These are phyloP conservation scores for Ascochyta koolunga DNA, from an alignment of 2,329 filamentous ascomycete species.

Conservation along the genomic window DNA sequence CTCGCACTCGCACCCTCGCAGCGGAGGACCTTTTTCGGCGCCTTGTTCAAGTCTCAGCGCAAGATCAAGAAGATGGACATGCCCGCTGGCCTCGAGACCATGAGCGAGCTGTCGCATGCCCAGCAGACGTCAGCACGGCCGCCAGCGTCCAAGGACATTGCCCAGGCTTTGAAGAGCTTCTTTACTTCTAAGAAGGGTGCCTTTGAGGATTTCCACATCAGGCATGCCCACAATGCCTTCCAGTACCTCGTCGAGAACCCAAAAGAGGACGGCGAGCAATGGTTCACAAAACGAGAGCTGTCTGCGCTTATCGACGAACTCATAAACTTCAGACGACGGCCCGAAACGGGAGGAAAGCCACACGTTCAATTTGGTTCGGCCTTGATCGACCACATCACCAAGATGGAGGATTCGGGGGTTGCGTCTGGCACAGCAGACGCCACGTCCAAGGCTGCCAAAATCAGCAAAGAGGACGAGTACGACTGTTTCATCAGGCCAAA, in stretches of 20 bases:
- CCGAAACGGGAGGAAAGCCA: conserved; percentile 46
- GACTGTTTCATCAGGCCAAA: conserved; percentile 15
- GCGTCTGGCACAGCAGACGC: not conserved
- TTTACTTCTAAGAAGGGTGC: conserved; percentile 31
- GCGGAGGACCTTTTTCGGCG: conserved; percentile 66
- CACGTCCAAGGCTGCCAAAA: not conserved
- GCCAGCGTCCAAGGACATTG: conserved; percentile 67
- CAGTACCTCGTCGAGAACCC: conserved; percentile 59
- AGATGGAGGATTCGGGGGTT: conserved; percentile 1
- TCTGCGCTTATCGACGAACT: conserved; percentile 19
- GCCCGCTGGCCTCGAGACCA: conserved; percentile 72
- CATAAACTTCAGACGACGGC: conserved; percentile 29
- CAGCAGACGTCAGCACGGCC: conserved; percentile 68
- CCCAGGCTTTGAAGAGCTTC: conserved; percentile 57
- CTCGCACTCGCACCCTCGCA: conserved; percentile 47
- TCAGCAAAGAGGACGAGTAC: conserved; percentile 4
- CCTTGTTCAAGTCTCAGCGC: conserved; percentile 69
- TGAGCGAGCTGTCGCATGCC: conserved; percentile 71
- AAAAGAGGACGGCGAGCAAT: conserved; percentile 31
- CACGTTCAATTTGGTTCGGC: conserved; percentile 51
- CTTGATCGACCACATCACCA: conserved; percentile 30
- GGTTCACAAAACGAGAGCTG: conserved; percentile 37
- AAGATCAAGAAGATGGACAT: conserved; percentile 65
- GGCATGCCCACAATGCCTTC: conserved; percentile 65
- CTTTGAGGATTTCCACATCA: conserved; percentile 53